A percentile compares a stretch with the other conserved stretches of the same genome.
phyloP scores from a whole-genome alignment of 805 yeast genomes.

The Starmerella tilneyi region DNA sequence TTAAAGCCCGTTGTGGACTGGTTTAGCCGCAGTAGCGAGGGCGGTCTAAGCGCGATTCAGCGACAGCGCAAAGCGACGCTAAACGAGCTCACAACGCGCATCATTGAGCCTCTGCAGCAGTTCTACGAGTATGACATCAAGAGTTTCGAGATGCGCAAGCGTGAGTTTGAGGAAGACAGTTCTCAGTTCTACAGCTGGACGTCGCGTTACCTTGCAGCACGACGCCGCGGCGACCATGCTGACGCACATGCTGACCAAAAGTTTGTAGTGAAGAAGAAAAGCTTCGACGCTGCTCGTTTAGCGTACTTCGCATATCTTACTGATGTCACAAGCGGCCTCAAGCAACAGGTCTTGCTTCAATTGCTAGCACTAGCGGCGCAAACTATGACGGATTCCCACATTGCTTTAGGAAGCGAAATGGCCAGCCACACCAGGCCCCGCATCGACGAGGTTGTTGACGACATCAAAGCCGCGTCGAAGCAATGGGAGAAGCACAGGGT shows the following conservation, averaged over 20 bases:
- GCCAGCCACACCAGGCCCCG: constrained; percentile 27
- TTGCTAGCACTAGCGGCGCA: constrained; percentile 33
- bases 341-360: constrained; percentile 33
- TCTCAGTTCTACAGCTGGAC: constrained; percentile 38
- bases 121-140: constrained; percentile 37
- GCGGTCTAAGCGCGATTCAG: constrained; percentile 26
- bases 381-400: constrained; percentile 27
- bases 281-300: constrained; percentile 36
- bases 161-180: constrained; percentile 39
- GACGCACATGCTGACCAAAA: constrained; percentile 34
- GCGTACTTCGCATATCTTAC: constrained; percentile 36
- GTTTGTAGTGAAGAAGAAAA: constrained; percentile 34
- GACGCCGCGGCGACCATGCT: constrained; percentile 27
- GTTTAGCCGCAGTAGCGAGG: constrained; percentile 22
- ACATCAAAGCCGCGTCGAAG: constrained; percentile 30
- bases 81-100: constrained; percentile 28
- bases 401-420: constrained; percentile 26
- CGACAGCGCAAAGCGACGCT: constrained; percentile 24
- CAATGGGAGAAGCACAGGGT: constrained; percentile 33
- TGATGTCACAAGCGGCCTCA: constrained; percentile 37
- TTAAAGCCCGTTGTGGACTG: constrained; percentile 29
- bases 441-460: constrained; percentile 30
- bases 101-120: constrained; percentile 34
- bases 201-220: constrained; percentile 33
- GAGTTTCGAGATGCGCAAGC: constrained; percentile 33